phyloP scores from a whole-genome alignment of 352 stramenopile species.

The Globisporangium cystogenes region DNA sequence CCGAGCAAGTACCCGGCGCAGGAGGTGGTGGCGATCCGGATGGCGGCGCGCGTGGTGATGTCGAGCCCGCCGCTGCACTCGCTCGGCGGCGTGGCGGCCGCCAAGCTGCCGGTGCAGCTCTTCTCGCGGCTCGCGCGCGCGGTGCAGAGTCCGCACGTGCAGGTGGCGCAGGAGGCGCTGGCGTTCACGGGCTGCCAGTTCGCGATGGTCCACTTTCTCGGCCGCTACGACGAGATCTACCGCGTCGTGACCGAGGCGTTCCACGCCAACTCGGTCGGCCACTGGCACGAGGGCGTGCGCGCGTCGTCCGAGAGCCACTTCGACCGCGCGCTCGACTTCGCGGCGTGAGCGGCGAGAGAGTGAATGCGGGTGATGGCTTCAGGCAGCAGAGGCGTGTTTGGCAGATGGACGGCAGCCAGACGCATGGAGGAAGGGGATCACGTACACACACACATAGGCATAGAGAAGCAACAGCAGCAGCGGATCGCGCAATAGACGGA shows the following conservation, averaged over 20 bases:
- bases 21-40: conserved; percentile 73
- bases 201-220: conserved; percentile 68
- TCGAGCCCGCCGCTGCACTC: conserved; percentile 59
- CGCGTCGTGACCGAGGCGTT: conserved; percentile 55
- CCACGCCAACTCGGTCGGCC: conserved; percentile 44
- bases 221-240: conserved; percentile 59
- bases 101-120: conserved; percentile 33
- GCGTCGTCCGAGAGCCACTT: conserved; percentile 66
- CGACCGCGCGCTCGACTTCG: conserved; percentile 72
- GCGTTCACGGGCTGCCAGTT: conserved; percentile 84
- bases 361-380: too few relatives aligned
- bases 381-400: neutral
- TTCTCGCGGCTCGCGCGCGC: conserved; percentile 57
- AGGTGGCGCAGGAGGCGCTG: conserved; percentile 76
- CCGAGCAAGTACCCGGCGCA: conserved; percentile 58
- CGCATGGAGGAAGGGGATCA: neutral
- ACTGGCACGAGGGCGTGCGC: conserved; percentile 75
- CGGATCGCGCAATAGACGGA: too few relatives aligned
- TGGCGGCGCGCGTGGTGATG: conserved; percentile 82
- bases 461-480: too few relatives aligned
- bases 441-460: neutral
- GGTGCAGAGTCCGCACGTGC: conserved; percentile 51
- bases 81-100: conserved; percentile 18
- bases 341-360: too few relatives aligned
- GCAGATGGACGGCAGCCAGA: neutral